Evolutionary conservation across 108 stramenopile species (phyloP), one percentile per base, ranked within the genome.

Genomic region (Fragilaria crotonensis): DNA sequence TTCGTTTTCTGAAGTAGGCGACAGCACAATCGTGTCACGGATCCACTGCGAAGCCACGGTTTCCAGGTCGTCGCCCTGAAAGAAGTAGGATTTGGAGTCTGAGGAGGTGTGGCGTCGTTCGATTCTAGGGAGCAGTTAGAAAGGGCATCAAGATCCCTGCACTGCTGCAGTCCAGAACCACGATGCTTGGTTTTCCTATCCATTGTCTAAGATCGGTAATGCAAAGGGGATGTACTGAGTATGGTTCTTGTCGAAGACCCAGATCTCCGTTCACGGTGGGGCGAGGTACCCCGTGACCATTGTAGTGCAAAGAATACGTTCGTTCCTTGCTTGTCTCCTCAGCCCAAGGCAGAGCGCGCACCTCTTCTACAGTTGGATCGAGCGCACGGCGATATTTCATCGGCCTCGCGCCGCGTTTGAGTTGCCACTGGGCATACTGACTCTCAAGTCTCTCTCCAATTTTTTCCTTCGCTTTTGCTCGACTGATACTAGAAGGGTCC

Each of bases 231-330:
- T 98, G 98, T 66, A 97, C 94, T n/a, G 97, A 97, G 69, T 96
- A 93, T 56, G 83, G 77, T 70, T 87, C 79, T 59, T 96, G 92
- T 66, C 95, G 97, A 4, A 93, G 78, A 90, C 93, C 96, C 52
- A 97, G 80, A 68, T 98, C 98, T 14, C 98, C 98, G 77, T 94
- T 89, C 26, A 71, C 60, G 1, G 98, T 96, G 3, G 98, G 98
- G 27, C 91, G 52, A 1, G 99, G 99, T 14, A 98, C 97, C 14
- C 99, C 99, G 63, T 98, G 97, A 33, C 97, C 97, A 77, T 98
- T 97, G 80, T 96, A 97, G 76, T 99, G 99, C 28, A 99, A 57
- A n/a, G n/a, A n/a, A 30, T 98, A 59, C 3, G 97, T 77, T 30
- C 99, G 68, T 64, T 98, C 95, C 25, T 21, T 23, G 48, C 72